These are phyloP conservation scores for Elsinoe australis DNA, from an alignment of 2,329 filamentous ascomycete genomes.

Conservation along the genomic window DNA sequence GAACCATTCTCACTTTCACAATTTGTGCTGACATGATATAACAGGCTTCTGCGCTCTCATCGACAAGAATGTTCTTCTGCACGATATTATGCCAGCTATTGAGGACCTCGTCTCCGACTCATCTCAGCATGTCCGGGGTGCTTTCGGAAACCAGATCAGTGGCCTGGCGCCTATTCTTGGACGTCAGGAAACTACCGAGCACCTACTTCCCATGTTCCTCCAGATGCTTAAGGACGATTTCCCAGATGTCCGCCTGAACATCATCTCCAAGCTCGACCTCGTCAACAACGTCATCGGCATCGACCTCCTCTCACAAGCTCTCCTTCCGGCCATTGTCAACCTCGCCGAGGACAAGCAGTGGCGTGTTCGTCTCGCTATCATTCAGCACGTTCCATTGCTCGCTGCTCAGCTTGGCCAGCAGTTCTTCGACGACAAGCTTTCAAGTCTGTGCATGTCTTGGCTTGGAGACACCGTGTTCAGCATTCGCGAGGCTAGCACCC, in stretches of 20 bases:
- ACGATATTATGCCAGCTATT: conserved; percentile 92
- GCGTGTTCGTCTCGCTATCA: conserved; percentile 94
- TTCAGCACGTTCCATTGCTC: conserved; percentile 95
- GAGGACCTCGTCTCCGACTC: conserved; percentile 94
- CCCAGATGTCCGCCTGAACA: conserved; percentile 93
- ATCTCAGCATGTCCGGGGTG: conserved; percentile 92
- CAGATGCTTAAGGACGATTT: conserved; percentile 99
- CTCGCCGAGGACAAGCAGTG: conserved; percentile 98
- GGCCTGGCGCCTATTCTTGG: conserved; percentile 93
- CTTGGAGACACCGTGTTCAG: conserved; percentile 97
- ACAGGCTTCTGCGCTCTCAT: conserved; percentile 84
- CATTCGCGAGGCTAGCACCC: conserved; percentile 92
- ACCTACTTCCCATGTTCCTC: conserved; percentile 96
- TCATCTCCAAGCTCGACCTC: conserved; percentile 98
- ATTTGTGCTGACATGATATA: conserved; percentile 28
- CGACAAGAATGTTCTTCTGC: conserved; percentile 77
- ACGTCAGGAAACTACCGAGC: conserved; percentile 96
- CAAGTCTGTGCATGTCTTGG: conserved; percentile 95
- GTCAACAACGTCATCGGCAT: conserved; percentile 99
- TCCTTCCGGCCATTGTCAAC: conserved; percentile 94
- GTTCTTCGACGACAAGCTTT: conserved; percentile 98
- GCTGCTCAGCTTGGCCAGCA: conserved; percentile 92
- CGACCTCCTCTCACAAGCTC: conserved; percentile 88
- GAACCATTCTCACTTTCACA: not conserved
- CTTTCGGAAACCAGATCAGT: conserved; percentile 92